phyloP scores from a whole-genome alignment of 768 basidiomycete genomes.

The Suillus hirtellus region DNA sequence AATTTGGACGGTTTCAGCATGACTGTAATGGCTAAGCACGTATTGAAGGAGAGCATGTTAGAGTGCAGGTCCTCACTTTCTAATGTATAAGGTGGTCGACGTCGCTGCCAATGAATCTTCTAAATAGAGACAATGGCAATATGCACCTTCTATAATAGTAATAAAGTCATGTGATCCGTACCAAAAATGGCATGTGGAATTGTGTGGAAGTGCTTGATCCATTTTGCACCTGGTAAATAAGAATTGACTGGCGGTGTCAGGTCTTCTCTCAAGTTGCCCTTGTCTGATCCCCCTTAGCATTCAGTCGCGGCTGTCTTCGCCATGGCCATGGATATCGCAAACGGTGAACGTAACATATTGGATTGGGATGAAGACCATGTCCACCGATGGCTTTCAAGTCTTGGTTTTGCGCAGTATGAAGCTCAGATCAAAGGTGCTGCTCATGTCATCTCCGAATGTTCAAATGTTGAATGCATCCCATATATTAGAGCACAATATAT shows the following conservation, averaged over 20 bases:
- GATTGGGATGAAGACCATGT: conserved; percentile 83
- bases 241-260: conserved; percentile 9
- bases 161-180: neutral
- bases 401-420: conserved; percentile 89
- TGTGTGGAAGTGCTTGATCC: neutral
- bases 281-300: conserved; percentile 12
- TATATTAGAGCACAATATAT: conserved; percentile 80
- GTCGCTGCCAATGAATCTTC: neutral
- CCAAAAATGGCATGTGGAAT: neutral
- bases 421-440: conserved; percentile 71
- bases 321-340: conserved; percentile 32
- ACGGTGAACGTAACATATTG: conserved; percentile 38
- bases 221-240: conserved; percentile 6
- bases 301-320: neutral
- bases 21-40: neutral
- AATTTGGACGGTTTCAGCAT: neutral
- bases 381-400: conserved; percentile 68
- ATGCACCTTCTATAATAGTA: neutral
- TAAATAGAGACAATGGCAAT: neutral
- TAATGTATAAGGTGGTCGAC: too few relatives aligned
- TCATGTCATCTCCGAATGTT: neutral
- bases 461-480: conserved; percentile 11
- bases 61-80: neutral
- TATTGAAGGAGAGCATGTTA: neutral
- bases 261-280: conserved; percentile 5